Evolutionary conservation across 108 stramenopile species (phyloP).

Genomic region (Fragilariopsis cylindrus): DNA sequence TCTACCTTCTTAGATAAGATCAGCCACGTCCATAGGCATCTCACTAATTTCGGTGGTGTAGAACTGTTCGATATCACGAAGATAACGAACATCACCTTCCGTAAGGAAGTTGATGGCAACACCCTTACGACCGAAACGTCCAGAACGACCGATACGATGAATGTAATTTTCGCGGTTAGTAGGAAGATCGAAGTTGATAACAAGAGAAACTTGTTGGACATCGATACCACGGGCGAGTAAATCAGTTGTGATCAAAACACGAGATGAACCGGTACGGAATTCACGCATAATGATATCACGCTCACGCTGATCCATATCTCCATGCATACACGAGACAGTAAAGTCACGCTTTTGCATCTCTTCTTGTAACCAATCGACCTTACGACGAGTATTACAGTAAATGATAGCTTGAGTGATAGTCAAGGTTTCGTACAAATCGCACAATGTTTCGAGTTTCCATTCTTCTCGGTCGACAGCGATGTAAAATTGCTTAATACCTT

Average conservation of each 20-base stretch:
- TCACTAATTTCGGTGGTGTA: slow-evolving; percentile 99
- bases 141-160: slow-evolving; percentile 99
- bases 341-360: slow-evolving; percentile 97
- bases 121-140: slow-evolving; percentile 99
- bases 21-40: slow-evolving; percentile 95
- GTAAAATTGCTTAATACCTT: slow-evolving; percentile 99
- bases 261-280: slow-evolving; percentile 99
- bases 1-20: slow-evolving; percentile 77
- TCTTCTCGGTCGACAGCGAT: slow-evolving; percentile 98
- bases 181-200: slow-evolving; percentile 99
- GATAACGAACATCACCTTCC: slow-evolving; percentile 95
- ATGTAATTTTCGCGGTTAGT: slow-evolving; percentile 99
- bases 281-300: slow-evolving; percentile 99
- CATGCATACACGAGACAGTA: slow-evolving; percentile 99
- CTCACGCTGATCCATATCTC: slow-evolving; percentile 99
- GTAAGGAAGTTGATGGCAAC: slow-evolving; percentile 99
- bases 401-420: slow-evolving; percentile 99
- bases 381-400: slow-evolving; percentile 99
- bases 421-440: slow-evolving; percentile 99
- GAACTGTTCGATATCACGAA: slow-evolving; percentile 99
- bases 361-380: slow-evolving; percentile 99
- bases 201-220: slow-evolving; percentile 99
- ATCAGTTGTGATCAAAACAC: slow-evolving; percentile 99
- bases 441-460: slow-evolving; percentile 99
- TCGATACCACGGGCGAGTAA: slow-evolving; percentile 96